A percentile compares a stretch with the other conserved stretches of the same genome.
phyloP scores from a whole-genome alignment of 139 green algal species.

The Coelastrella sp. region DNA sequence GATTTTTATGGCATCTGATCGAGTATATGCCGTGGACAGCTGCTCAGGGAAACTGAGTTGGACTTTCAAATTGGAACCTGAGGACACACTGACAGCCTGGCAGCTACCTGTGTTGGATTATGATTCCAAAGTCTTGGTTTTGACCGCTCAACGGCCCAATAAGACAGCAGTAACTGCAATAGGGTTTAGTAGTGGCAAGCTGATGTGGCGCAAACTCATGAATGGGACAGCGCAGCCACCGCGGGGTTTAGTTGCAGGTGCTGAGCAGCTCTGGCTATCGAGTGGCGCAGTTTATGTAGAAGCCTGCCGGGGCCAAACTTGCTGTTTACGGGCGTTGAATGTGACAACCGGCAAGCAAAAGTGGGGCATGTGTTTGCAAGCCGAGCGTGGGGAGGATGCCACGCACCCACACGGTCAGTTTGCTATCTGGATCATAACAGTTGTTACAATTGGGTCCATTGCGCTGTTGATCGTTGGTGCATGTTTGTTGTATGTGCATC shows the following conservation, averaged over 20 bases:
- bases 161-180: slow-evolving; percentile 27
- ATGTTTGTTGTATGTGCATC: slow-evolving; percentile 36
- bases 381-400: slow-evolving; percentile 2
- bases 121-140: neutral
- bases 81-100: neutral
- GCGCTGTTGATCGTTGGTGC: slow-evolving; percentile 35
- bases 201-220: neutral
- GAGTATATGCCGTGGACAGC: neutral
- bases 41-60: neutral
- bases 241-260: neutral
- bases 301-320: slow-evolving; percentile 16
- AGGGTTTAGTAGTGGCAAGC: neutral
- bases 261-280: neutral
- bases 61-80: neutral
- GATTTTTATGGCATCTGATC: neutral
- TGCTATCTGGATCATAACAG: slow-evolving; percentile 50
- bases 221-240: slow-evolving; percentile 37
- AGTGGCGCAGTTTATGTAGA: slow-evolving; percentile 18
- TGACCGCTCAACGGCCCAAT: slow-evolving; percentile 23
- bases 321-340: slow-evolving; percentile 47
- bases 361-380: slow-evolving; percentile 48
- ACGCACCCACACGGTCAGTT: slow-evolving; percentile 48
- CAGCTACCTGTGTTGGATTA: slow-evolving; percentile 11
- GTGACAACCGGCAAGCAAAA: slow-evolving; percentile 23
- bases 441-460: slow-evolving; percentile 40